phyloP scores from a whole-genome alignment of 768 basidiomycete species.

The Austroboletus eburneus region DNA sequence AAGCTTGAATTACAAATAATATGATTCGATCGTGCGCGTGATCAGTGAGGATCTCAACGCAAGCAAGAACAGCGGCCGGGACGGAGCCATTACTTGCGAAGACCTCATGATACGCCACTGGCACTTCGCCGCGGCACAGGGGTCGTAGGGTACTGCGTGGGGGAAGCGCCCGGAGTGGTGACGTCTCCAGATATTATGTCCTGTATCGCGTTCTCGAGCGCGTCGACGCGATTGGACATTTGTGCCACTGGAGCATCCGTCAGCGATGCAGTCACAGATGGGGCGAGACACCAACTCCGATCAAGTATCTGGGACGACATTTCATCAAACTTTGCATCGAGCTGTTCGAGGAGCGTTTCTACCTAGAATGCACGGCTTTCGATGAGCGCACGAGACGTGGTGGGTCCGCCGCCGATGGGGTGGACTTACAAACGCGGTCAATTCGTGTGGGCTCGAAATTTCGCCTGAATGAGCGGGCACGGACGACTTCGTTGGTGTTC shows the following conservation, averaged over 20 bases:
- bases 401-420: conserved; percentile 4
- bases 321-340: conserved; percentile 89
- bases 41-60: conserved; percentile 9
- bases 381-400: conserved; percentile 1
- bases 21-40: conserved; percentile 11
- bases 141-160: conserved; percentile 38
- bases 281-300: conserved; percentile 53
- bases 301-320: conserved; percentile 90
- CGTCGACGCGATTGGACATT: conserved; percentile 90
- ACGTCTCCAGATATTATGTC: conserved; percentile 84
- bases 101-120: conserved; percentile 27
- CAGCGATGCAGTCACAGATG: conserved; percentile 1
- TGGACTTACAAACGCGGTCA: conserved; percentile 86
- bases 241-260: conserved; percentile 62
- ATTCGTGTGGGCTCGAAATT: conserved; percentile 89
- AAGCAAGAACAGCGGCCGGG: conserved; percentile 8
- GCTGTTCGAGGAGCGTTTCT: conserved; percentile 79
- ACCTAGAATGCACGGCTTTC: conserved; percentile 49
- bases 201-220: conserved; percentile 84
- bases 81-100: conserved; percentile 10
- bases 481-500: conserved; percentile 48
- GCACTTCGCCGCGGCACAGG: conserved; percentile 42
- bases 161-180: conserved; percentile 48
- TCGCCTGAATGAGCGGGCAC: conserved; percentile 44
- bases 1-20: conserved; percentile 13